Percentiles rank a stretch among this genome's conserved stretches.
phyloP scores from a whole-genome alignment of 225 moss, liverwort and hornwort species.

The Marchantia polymorpha region DNA sequence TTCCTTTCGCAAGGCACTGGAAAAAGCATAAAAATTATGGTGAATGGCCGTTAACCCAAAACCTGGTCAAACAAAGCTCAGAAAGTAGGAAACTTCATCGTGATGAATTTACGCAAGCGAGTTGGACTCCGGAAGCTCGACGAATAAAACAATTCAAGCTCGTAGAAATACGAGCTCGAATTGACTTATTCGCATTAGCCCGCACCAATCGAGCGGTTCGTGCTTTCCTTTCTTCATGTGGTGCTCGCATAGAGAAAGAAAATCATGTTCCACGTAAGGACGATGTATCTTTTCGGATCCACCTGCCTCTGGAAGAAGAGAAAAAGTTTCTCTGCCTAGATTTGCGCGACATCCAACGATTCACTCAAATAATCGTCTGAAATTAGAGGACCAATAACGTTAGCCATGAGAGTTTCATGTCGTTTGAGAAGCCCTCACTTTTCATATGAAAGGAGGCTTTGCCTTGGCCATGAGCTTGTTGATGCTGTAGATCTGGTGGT shows the following conservation, averaged over 20 bases:
- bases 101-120: too few species aligned
- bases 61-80: not conserved
- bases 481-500: too few species aligned
- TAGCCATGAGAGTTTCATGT: not conserved
- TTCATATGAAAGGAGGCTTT: not conserved
- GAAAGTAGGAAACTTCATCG: too few species aligned
- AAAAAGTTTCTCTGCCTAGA: not conserved
- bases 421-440: not conserved
- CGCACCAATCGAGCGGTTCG: too few species aligned
- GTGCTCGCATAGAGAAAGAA: too few species aligned
- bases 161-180: too few species aligned
- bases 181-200: too few species aligned
- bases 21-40: not conserved
- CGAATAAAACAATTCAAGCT: too few species aligned
- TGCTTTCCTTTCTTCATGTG: too few species aligned
- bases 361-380: not conserved
- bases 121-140: too few species aligned
- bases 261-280: not conserved
- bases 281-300: not conserved
- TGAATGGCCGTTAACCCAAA: not conserved
- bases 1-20: not conserved
- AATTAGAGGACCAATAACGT: not conserved
- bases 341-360: not conserved
- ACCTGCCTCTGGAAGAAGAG: not conserved
- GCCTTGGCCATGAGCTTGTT: not conserved